phyloP scores from a whole-genome alignment of 108 stramenopile genomes.

The Cyclostephanos invisitatus region DNA sequence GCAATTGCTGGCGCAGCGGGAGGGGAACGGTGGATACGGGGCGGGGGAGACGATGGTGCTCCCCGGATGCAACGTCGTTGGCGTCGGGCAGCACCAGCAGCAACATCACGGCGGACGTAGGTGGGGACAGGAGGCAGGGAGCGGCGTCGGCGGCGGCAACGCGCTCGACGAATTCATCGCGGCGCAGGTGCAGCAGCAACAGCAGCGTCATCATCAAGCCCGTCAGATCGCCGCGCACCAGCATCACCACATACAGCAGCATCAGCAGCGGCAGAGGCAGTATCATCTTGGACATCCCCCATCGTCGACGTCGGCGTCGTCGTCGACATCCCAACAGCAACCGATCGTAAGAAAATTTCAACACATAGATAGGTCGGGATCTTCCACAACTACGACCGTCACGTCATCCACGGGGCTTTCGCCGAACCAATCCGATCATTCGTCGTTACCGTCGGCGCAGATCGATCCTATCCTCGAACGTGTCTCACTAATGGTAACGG shows the following conservation, averaged over 20 bases:
- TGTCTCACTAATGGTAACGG: slow-evolving; percentile 39
- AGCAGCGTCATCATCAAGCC: background rate
- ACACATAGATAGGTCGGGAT: background rate
- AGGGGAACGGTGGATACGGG: background rate
- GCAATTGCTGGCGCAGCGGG: background rate
- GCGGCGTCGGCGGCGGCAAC: background rate
- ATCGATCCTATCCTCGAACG: slow-evolving; percentile 49
- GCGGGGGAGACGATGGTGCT: background rate
- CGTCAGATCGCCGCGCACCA: background rate
- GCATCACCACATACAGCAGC: background rate
- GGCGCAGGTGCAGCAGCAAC: background rate
- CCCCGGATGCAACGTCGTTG: background rate
- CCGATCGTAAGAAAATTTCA: background rate
- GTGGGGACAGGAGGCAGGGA: too few relatives aligned
- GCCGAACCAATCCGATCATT: slow-evolving; percentile 31
- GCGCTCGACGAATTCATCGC: background rate
- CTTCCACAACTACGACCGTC: background rate
- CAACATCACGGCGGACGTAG: background rate
- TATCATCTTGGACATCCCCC: background rate
- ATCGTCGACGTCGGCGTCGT: background rate
- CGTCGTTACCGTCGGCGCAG: slow-evolving; percentile 38
- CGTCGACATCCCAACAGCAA: background rate
- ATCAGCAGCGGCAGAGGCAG: background rate
- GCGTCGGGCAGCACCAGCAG: background rate
- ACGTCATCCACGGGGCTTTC: slow-evolving; percentile 6